Conservation (phyloP, 2,329 filamentous ascomycete species). For the Daldinia eschscholtzii region DNA sequence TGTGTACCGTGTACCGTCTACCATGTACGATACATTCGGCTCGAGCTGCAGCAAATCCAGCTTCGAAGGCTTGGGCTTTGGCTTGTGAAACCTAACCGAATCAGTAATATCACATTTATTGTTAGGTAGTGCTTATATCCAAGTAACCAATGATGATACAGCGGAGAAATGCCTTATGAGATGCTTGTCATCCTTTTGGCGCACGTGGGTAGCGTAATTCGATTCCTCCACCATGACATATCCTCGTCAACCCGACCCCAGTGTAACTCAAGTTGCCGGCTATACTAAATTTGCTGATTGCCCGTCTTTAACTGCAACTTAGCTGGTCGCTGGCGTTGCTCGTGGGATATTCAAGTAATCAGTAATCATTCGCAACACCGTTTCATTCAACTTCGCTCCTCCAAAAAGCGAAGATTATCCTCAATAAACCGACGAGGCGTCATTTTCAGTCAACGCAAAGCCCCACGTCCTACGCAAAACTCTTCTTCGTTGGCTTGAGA, state of each 20-base stretch:
- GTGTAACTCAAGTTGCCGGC: constrained; percentile 3
- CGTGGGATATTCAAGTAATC: neutral
- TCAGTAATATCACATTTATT: constrained; percentile 14
- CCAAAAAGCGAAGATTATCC: constrained; percentile 19
- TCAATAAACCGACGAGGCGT: constrained; percentile 30
- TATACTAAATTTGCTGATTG: constrained; percentile 12
- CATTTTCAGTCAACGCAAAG: constrained; percentile 34
- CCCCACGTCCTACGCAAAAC: constrained; percentile 35
- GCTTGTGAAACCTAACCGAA: constrained; percentile 28
- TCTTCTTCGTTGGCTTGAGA: constrained; percentile 27
- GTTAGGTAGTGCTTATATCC: constrained; percentile 25
- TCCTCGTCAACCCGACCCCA: neutral
- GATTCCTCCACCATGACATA: constrained; percentile 25
- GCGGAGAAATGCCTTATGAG: constrained; percentile 19
- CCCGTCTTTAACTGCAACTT: neutral
- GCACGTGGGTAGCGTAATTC: constrained; percentile 39
- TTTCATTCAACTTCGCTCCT: constrained; percentile 11
- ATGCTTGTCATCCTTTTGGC: constrained; percentile 30
- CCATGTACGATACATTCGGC: constrained; percentile 29
- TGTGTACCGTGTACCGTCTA: constrained; percentile 41
- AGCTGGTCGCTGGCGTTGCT: neutral
- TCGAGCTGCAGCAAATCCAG: constrained; percentile 30
- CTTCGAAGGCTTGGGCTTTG: constrained; percentile 22
- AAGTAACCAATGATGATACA: constrained; percentile 23
- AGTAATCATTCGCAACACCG: constrained; percentile 1